A percentile compares a stretch with the other conserved stretches of the same genome.
These are phyloP conservation scores for Zoysia japonica DNA, from an alignment of 176 grass and related monocot species.

Conservation along the genomic window DNA sequence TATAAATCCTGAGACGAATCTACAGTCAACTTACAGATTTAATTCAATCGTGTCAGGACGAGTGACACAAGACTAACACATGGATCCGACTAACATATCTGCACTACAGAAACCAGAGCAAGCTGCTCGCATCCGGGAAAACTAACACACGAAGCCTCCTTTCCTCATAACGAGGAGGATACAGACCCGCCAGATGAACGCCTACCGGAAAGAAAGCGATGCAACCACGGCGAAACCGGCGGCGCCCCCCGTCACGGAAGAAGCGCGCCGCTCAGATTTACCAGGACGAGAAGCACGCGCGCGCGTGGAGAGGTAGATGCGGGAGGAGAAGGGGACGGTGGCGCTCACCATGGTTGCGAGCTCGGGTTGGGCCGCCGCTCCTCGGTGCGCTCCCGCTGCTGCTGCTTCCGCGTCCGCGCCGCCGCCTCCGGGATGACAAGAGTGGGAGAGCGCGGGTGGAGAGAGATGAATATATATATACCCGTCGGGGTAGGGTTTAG, in stretches of 20 bases:
- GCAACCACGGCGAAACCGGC: background rate
- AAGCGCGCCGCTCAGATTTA: background rate
- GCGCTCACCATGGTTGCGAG: conserved; percentile 41
- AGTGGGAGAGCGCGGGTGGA: background rate
- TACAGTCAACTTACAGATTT: background rate
- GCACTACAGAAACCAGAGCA: background rate
- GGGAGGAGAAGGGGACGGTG: background rate
- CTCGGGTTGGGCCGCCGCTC: conserved; percentile 4
- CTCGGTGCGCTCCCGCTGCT: conserved; percentile 8
- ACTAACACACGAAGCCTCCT: background rate
- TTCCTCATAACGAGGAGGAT: no score
- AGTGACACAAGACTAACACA: no score
- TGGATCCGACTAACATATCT: background rate
- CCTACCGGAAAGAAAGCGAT: background rate
- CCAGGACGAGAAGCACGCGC: no score
- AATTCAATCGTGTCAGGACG: background rate
- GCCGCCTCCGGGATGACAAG: conserved; percentile 44
- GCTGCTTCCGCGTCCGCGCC: conserved; percentile 6
- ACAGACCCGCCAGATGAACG: background rate
- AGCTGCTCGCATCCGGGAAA: background rate
- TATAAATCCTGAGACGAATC: background rate
- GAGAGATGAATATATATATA: conserved; percentile 27
- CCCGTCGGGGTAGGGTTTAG: conserved; percentile 34
- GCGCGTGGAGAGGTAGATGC: background rate
- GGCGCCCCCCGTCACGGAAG: background rate